Evolutionary conservation across 345 rosid genomes (phyloP).

Genomic region (Conringia planisiliqua): DNA sequence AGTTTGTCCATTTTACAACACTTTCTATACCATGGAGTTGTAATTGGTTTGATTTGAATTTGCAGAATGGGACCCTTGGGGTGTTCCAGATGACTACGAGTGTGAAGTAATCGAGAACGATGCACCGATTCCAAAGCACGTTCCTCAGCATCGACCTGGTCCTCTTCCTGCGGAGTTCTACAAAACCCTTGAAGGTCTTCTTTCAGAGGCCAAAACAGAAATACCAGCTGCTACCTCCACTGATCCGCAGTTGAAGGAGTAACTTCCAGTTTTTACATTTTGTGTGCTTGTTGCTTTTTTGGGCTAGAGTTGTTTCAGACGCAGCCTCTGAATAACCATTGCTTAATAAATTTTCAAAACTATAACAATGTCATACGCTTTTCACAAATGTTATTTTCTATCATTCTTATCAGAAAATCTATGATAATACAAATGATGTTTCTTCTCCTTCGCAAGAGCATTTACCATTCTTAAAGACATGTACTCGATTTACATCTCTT

Average conservation of each 20-base stretch:
- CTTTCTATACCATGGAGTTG: not conserved
- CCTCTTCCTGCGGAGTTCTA: slow-evolving; percentile 93
- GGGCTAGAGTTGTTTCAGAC: slow-evolving; percentile 10
- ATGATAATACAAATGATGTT: slow-evolving; percentile 17
- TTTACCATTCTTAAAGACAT: slow-evolving; percentile 32
- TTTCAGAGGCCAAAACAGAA: slow-evolving; percentile 20
- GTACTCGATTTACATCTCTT: slow-evolving; percentile 34
- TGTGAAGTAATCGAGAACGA: slow-evolving; percentile 90
- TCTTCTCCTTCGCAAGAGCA: slow-evolving; percentile 33
- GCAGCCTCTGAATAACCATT: slow-evolving; percentile 7
- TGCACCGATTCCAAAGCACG: slow-evolving; percentile 89
- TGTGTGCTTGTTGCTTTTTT: slow-evolving; percentile 12
- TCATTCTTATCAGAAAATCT: slow-evolving; percentile 2
- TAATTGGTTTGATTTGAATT: not conserved
- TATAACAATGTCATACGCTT: slow-evolving; percentile 6
- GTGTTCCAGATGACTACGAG: slow-evolving; percentile 89
- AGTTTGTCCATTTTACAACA: not conserved
- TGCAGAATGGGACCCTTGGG: slow-evolving; percentile 99
- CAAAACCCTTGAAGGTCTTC: slow-evolving; percentile 58
- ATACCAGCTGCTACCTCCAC: slow-evolving; percentile 48
- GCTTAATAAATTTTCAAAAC: slow-evolving; percentile 26
- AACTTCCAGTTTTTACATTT: slow-evolving; percentile 15
- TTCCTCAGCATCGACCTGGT: slow-evolving; percentile 91
- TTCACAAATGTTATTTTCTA: slow-evolving; percentile 2
- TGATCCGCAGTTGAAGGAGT: slow-evolving; percentile 50